Evolutionary conservation across 2,329 filamentous ascomycete genomes (phyloP), one percentile per base, ranked within the genome.

Genomic region (Stemphylium lycopersici): DNA sequence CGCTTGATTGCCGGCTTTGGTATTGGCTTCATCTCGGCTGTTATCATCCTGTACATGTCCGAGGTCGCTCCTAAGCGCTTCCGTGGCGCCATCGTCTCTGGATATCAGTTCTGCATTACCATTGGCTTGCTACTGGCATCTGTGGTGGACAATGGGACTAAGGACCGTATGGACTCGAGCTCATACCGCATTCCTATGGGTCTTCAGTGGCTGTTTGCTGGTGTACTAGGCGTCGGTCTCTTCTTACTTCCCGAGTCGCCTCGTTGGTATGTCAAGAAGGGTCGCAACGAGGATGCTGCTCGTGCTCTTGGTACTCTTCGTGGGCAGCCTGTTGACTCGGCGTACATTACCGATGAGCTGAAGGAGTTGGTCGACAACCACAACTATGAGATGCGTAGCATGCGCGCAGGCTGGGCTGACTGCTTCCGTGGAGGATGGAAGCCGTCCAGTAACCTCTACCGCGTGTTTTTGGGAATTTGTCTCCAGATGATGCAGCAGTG

Each of bases 321-420:
- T 72, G 90, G 89, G 56, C 89, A 96, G 79, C 83, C 88, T 43
- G 69, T 77, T 48, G 85, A 89, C 49, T 93, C 89, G 18, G 84
- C 89, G 59, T 92, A 85, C 75, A 87, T 96, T 77, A 85, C 89
- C 78, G 79, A 85, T 58, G 91, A 96, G 78, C 83, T 96, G 40
- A 84, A 89, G 38, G 91, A 96, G 79, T 91, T 96, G 62, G 83
- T 95, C 55, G 91, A 91, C 80, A 96, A 96, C 82, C 85, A 93
- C 77, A 90, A 90, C 78, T 92, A 93, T 73, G 92, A 96, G 81
- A 61, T 59, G 37, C 63, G 64, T 46, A 54, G 68, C 42, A 71
- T 87, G 66, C 68, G 84, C 44, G 78, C 88, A 55, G 84, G 82
- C 70, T 96, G 91, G 91, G 71, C 78, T 53, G 83, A 84, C 75